These are phyloP conservation scores for Blastobotrys aristatus DNA, from an alignment of 1,139 yeast species.

Conservation along the genomic window DNA sequence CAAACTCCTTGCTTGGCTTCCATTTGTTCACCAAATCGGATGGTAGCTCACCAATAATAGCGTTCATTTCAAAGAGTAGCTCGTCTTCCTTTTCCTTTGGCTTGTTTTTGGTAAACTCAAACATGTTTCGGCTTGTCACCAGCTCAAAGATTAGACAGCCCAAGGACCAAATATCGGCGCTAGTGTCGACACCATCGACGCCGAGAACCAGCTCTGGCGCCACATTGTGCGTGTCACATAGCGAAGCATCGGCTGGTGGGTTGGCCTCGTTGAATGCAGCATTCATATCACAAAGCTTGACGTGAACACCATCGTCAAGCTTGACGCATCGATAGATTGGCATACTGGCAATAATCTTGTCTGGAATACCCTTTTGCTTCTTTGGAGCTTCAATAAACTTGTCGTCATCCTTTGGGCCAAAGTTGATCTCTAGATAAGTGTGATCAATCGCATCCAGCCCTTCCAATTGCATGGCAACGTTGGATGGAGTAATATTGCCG, in stretches of 20 bases:
- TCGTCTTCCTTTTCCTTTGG: constrained; percentile 18
- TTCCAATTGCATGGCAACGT: constrained; percentile 13
- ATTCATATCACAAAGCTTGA: constrained; percentile 14
- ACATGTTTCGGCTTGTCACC: constrained; percentile 14
- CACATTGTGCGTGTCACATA: constrained; percentile 9
- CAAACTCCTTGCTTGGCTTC: constrained; percentile 17
- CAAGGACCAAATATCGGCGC: constrained; percentile 16
- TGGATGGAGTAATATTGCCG: constrained; percentile 14
- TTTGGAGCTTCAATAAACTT: constrained; percentile 14
- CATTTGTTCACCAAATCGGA: constrained; percentile 15
- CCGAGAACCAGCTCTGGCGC: constrained; percentile 15
- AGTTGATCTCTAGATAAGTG: constrained; percentile 12
- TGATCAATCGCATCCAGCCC: constrained; percentile 14
- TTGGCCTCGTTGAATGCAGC: constrained; percentile 11
- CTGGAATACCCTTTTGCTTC: constrained; percentile 18
- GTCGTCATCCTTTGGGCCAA: constrained; percentile 14
- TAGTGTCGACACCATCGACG: constrained; percentile 6
- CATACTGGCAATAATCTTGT: constrained; percentile 11
- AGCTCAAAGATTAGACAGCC: constrained; percentile 16
- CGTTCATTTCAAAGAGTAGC: constrained; percentile 16
- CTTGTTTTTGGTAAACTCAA: constrained; percentile 15
- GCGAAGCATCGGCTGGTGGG: constrained; percentile 11
- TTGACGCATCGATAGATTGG: constrained; percentile 14
- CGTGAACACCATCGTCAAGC: constrained; percentile 10
- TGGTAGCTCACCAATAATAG: constrained; percentile 16